Conservation (phyloP, 164 flowering plant species). For the Chloranthus sessilifolius region DNA sequence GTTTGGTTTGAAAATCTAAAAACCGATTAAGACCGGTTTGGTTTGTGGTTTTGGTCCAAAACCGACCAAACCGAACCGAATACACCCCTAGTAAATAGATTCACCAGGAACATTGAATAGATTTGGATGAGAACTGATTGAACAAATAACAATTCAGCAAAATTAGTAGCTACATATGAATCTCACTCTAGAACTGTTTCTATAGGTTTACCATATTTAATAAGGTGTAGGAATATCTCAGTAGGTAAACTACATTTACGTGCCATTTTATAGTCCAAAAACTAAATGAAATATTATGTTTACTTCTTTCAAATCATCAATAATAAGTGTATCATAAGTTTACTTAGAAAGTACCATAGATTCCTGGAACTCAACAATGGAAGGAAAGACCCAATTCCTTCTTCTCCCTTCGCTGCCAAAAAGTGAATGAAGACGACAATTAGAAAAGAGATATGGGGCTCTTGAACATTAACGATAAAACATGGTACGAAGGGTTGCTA, state of each 20-base stretch:
- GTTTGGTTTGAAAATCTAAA: too few relatives aligned
- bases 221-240: too few relatives aligned
- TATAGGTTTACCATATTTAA: too few relatives aligned
- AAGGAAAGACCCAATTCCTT: constrained; percentile 89
- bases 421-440: constrained; percentile 2
- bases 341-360: constrained; percentile 39
- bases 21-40: too few relatives aligned
- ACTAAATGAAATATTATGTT: not conserved
- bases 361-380: constrained; percentile 37
- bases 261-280: not conserved
- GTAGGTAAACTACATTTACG: not conserved
- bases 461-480: not conserved
- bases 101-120: too few relatives aligned
- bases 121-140: too few relatives aligned
- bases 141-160: too few relatives aligned
- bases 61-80: too few relatives aligned
- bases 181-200: too few relatives aligned
- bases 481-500: constrained; percentile 1
- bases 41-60: too few relatives aligned
- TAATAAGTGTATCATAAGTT: constrained; percentile 2
- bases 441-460: not conserved
- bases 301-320: not conserved
- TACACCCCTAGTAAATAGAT: too few relatives aligned
- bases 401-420: constrained; percentile 92
- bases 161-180: too few relatives aligned